Evolutionary conservation across 2,329 filamentous ascomycete species (phyloP).

Genomic region (Eutypella sp.): DNA sequence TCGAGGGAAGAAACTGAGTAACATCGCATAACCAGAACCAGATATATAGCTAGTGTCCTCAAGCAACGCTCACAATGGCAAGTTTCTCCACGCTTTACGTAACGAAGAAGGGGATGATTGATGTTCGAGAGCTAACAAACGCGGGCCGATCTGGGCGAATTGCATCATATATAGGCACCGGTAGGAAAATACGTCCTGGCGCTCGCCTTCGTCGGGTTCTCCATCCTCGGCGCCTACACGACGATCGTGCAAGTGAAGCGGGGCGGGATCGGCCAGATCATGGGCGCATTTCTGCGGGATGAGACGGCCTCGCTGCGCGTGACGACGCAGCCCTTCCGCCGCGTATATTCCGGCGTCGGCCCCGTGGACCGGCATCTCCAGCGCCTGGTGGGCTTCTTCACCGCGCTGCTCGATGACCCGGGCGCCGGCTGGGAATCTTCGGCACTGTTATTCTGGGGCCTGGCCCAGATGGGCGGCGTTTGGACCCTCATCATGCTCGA

Average conservation of each 20-base stretch:
- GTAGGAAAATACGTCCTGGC: constrained; percentile 11
- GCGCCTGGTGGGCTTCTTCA: constrained; percentile 25
- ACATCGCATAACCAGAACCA: no score
- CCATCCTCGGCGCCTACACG: constrained; percentile 17
- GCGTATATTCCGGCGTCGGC: constrained; percentile 13
- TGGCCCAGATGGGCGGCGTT: constrained; percentile 22
- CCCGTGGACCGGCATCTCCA: constrained; percentile 15
- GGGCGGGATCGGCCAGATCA: constrained; percentile 11
- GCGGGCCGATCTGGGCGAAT: no score
- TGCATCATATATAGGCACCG: constrained; percentile 4
- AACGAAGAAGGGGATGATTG: no score
- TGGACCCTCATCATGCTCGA: constrained; percentile 26
- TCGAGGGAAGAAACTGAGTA: no score
- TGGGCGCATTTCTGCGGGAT: constrained; percentile 6
- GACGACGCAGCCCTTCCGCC: constrained; percentile 17
- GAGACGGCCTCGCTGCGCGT: constrained; percentile 8
- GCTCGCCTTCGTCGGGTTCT: constrained; percentile 17
- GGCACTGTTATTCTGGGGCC: constrained; percentile 21
- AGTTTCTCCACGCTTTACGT: no score
- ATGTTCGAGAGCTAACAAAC: no score
- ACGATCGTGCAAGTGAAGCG: constrained; percentile 11
- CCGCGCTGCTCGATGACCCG: constrained; percentile 18
- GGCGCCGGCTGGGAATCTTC: constrained; percentile 14
- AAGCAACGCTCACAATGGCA: background rate
- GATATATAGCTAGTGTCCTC: background rate